A percentile compares a stretch with the other conserved stretches of the same genome.
Conservation (phyloP, 2,329 filamentous ascomycete species). For the Colletotrichum sp. region DNA sequence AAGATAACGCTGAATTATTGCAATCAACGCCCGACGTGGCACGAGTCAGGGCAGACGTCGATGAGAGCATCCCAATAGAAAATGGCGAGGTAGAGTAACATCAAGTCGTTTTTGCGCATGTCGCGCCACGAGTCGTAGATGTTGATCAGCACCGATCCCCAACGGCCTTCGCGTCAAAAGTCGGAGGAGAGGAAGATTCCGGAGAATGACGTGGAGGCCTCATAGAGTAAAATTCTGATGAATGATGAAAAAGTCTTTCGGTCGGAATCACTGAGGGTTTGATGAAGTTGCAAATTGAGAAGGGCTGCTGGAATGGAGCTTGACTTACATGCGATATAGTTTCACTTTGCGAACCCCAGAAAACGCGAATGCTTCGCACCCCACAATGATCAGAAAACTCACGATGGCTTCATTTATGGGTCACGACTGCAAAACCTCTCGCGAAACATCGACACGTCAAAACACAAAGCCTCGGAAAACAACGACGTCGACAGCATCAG, state of each 20-base stretch:
- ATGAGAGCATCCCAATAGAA: background rate
- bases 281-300: background rate
- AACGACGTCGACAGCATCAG: background rate
- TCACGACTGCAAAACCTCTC: background rate
- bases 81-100: background rate
- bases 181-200: background rate
- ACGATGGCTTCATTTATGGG: conserved; percentile 17
- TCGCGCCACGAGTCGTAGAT: background rate
- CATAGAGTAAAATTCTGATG: background rate
- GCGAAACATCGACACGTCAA: background rate
- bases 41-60: conserved; percentile 10
- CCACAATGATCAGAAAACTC: background rate
- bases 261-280: background rate
- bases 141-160: background rate
- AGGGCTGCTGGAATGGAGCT: background rate
- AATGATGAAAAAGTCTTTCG: background rate
- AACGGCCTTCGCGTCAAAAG: background rate
- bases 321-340: background rate
- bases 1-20: background rate
- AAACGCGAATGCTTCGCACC: background rate
- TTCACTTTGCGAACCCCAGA: background rate
- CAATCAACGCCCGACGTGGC: conserved; percentile 7
- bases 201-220: background rate
- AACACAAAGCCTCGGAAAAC: background rate
- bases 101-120: background rate